A percentile compares a stretch with the other conserved stretches of the same genome.
Evolutionary conservation across 1,284 basidiomycete species (phyloP).

Genomic region (Naganishia albida): DNA sequence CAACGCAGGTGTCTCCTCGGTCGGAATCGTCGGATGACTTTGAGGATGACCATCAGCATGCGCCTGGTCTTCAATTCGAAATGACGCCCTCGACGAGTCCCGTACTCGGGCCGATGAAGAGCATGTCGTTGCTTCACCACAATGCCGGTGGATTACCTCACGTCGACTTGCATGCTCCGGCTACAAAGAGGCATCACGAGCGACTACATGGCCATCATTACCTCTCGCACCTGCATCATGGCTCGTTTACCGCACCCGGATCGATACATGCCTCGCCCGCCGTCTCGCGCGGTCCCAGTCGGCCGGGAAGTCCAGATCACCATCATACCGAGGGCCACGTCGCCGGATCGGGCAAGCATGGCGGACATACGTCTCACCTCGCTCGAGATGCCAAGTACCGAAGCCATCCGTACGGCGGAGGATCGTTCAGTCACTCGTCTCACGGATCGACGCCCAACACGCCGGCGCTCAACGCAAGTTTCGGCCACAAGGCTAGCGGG

Average conservation of each 20-base stretch:
- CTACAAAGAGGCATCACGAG: constrained; percentile 20
- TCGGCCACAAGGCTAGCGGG: constrained; percentile 43
- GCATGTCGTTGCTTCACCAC: constrained; percentile 50
- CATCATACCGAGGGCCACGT: constrained; percentile 40
- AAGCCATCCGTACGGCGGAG: constrained; percentile 47
- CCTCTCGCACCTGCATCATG: constrained; percentile 38
- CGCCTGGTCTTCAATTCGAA: constrained; percentile 36
- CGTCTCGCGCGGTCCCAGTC: constrained; percentile 46
- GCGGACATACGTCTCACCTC: constrained; percentile 48
- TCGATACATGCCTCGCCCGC: constrained; percentile 47
- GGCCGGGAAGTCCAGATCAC: constrained; percentile 43
- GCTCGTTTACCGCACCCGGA: constrained; percentile 50
- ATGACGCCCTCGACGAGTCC: constrained; percentile 65
- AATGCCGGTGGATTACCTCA: constrained; percentile 18
- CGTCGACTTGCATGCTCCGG: constrained; percentile 14
- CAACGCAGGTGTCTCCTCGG: constrained; percentile 48
- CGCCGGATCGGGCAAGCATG: constrained; percentile 51
- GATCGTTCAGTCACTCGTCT: constrained; percentile 29
- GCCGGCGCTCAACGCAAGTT: background rate
- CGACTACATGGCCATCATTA: constrained; percentile 36
- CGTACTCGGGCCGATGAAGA: constrained; percentile 77
- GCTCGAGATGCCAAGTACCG: constrained; percentile 51
- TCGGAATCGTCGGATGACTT: constrained; percentile 52
- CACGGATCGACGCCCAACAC: constrained; percentile 44
- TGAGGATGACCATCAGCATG: constrained; percentile 42